Evolutionary conservation across 2,329 filamentous ascomycete genomes (phyloP).

Genomic region (Dichotomopilus funicola): DNA sequence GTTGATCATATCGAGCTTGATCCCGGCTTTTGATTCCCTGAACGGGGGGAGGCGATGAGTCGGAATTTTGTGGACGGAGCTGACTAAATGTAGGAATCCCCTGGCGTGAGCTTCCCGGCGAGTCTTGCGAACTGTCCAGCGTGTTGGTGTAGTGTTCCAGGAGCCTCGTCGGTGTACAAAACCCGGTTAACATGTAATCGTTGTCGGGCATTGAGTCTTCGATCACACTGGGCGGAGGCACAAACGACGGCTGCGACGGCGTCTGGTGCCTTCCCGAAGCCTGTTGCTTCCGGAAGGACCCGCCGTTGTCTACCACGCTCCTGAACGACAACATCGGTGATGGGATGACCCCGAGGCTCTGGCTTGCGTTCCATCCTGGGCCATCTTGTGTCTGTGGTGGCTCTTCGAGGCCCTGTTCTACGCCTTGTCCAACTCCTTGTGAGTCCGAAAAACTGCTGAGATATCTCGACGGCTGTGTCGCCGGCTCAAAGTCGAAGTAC

Average conservation of each 20-base stretch:
- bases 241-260: conserved; percentile 33
- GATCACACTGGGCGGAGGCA: conserved; percentile 43
- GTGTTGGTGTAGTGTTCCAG: conserved; percentile 43
- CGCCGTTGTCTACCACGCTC: conserved; percentile 27
- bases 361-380: neutral
- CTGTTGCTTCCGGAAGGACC: conserved; percentile 21
- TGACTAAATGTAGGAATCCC: neutral
- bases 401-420: too few relatives aligned
- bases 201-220: conserved; percentile 48
- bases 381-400: neutral
- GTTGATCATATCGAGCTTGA: neutral
- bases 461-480: conserved; percentile 8
- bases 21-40: neutral
- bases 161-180: conserved; percentile 44
- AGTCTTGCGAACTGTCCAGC: conserved; percentile 21
- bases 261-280: conserved; percentile 4
- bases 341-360: conserved; percentile 8
- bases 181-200: conserved; percentile 26
- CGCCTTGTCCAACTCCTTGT: too few relatives aligned
- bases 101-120: neutral
- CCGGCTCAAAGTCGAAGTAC: conserved; percentile 44
- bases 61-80: neutral
- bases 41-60: too few relatives aligned
- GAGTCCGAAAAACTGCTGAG: too few relatives aligned
- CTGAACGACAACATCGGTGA: conserved; percentile 28